A percentile compares a stretch with the other conserved stretches of the same genome.
phyloP scores from a whole-genome alignment of 495 filamentous ascomycete genomes.

The Letharia columbiana region DNA sequence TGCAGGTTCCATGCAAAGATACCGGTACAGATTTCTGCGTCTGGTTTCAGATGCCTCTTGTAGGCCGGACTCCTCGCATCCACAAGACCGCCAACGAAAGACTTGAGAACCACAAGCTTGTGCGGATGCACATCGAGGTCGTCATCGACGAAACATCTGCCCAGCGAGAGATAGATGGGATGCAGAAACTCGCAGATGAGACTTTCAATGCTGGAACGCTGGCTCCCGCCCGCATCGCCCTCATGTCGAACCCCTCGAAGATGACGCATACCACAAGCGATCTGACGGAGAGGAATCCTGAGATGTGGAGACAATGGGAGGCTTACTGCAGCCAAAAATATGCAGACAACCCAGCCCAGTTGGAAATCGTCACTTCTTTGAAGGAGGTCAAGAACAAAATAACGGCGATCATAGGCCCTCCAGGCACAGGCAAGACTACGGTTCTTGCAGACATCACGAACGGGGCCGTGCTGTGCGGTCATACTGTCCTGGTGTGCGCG shows the following conservation, averaged over 20 bases:
- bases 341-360: too few relatives aligned
- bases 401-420: background rate
- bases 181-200: background rate
- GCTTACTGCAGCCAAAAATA: too few relatives aligned
- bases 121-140: background rate
- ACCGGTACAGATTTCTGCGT: background rate
- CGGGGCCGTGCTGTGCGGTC: background rate
- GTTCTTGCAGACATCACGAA: background rate
- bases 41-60: background rate
- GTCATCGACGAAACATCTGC: background rate
- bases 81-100: background rate
- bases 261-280: too few relatives aligned
- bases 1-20: background rate
- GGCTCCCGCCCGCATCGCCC: too few relatives aligned
- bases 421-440: background rate
- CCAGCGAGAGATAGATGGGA: background rate
- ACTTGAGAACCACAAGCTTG: background rate
- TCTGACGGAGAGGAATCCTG: background rate
- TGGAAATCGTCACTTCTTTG: too few relatives aligned
- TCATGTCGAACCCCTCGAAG: too few relatives aligned
- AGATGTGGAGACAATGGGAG: background rate
- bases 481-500: background rate
- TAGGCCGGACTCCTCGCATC: background rate
- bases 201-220: too few relatives aligned
- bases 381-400: too few relatives aligned